Evolutionary conservation across 1,284 basidiomycete genomes (phyloP).

Genomic region (Sporisorium sorghi): DNA sequence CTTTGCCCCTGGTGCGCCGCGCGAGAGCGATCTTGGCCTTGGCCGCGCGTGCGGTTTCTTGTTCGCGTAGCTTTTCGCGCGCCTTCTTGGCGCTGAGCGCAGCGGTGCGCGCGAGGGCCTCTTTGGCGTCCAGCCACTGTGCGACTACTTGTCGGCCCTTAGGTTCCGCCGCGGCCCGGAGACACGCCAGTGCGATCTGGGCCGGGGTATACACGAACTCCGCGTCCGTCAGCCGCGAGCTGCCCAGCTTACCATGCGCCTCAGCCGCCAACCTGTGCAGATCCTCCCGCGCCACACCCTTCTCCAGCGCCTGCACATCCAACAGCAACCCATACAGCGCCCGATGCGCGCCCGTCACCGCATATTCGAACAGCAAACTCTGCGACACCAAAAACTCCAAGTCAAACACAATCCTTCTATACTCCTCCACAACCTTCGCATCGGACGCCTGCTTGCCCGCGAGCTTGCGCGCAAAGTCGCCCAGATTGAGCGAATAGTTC

Average conservation of each 20-base stretch:
- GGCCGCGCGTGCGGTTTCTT: conserved; percentile 18
- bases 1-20: conserved; percentile 27
- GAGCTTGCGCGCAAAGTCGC: conserved; percentile 76
- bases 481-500: conserved; percentile 88
- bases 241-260: conserved; percentile 47
- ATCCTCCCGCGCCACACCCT: conserved; percentile 27
- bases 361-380: conserved; percentile 90
- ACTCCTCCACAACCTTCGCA: conserved; percentile 73
- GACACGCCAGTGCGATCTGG: conserved; percentile 89
- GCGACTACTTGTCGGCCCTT: conserved; percentile 73
- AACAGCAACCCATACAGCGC: conserved; percentile 89
- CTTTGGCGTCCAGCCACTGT: conserved; percentile 73
- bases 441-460: conserved; percentile 73
- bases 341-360: conserved; percentile 88
- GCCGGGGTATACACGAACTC: conserved; percentile 92
- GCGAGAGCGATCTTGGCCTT: conserved; percentile 32
- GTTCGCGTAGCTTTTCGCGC: conserved; percentile 13
- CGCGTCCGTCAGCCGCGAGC: conserved; percentile 85
- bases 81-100: conserved; percentile 12
- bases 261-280: conserved; percentile 39
- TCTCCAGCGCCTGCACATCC: conserved; percentile 80
- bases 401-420: conserved; percentile 84
- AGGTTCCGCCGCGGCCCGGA: conserved; percentile 65
- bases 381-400: conserved; percentile 96
- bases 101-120: conserved; percentile 5